Conservation (phyloP, 2,329 filamentous ascomycete species). For the Colletotrichum sp. region DNA sequence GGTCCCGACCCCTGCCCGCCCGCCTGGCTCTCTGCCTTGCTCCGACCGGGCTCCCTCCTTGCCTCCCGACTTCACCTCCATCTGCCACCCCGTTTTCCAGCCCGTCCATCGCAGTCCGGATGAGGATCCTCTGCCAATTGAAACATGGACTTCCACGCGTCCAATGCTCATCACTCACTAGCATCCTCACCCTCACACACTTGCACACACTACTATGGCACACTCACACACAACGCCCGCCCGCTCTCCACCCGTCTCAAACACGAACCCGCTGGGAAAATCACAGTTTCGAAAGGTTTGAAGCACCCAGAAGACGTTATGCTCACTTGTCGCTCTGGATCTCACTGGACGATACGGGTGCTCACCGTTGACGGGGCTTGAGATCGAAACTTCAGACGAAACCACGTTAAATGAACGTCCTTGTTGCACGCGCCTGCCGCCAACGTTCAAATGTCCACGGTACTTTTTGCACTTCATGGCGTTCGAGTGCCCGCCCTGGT, state of each 20-base stretch:
- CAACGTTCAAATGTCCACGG: neutral
- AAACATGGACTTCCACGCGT: constrained; percentile 19
- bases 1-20: neutral
- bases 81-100: neutral
- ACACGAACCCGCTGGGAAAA: constrained; percentile 9
- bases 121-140: constrained; percentile 9
- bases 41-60: constrained; percentile 1
- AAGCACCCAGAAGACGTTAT: constrained; percentile 10
- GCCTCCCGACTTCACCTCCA: constrained; percentile 4
- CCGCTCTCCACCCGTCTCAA: constrained; percentile 16
- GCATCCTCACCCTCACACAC: neutral
- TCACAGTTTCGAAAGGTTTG: constrained; percentile 10
- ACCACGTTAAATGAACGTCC: constrained; percentile 1
- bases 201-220: neutral
- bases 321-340: neutral
- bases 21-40: neutral
- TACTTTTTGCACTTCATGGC: neutral
- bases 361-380: neutral
- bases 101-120: neutral
- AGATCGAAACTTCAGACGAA: constrained; percentile 16
- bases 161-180: neutral
- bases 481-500: neutral
- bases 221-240: neutral
- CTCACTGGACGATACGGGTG: neutral
- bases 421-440: neutral